Conservation (phyloP, 176 grass and related monocot species). For the Aegilops speltoides region DNA sequence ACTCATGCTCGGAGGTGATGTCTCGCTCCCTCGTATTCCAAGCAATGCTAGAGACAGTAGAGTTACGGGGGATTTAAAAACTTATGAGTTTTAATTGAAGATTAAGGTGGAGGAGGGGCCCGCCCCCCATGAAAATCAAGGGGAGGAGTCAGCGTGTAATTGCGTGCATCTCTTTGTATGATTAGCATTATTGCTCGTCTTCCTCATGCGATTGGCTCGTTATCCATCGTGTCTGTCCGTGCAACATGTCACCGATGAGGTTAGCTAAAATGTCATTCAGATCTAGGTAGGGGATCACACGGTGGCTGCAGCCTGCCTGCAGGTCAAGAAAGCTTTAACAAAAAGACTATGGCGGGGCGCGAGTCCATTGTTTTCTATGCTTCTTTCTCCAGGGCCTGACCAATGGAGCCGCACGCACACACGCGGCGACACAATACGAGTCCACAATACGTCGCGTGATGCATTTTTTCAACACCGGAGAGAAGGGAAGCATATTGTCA, state of each 20-base stretch:
- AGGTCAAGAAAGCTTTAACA: constrained; percentile 30
- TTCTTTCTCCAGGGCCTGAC: neutral
- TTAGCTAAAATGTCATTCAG: constrained; percentile 44
- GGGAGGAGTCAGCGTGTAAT: too few species aligned
- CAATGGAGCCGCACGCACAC: neutral
- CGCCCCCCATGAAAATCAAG: too few species aligned
- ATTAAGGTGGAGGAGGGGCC: too few species aligned
- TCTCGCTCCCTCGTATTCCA: neutral
- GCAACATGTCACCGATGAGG: constrained; percentile 28
- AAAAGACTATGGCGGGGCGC: neutral
- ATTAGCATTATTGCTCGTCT: neutral
- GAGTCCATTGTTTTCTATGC: neutral
- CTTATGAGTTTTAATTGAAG: too few species aligned
- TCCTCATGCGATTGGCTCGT: neutral
- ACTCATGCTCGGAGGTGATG: neutral
- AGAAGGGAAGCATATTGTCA: constrained; percentile 22
- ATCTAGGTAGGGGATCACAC: constrained; percentile 29
- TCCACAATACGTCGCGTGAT: constrained; percentile 16
- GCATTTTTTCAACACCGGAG: constrained; percentile 11
- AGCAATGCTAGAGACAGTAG: too few species aligned
- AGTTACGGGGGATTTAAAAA: too few species aligned
- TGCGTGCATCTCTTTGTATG: too few species aligned
- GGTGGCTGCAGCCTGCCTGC: neutral
- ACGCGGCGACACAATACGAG: neutral
- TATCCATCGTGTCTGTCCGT: neutral